phyloP scores from a whole-genome alignment of 148 eudicot genomes.

The Rhododendron ovatum region DNA sequence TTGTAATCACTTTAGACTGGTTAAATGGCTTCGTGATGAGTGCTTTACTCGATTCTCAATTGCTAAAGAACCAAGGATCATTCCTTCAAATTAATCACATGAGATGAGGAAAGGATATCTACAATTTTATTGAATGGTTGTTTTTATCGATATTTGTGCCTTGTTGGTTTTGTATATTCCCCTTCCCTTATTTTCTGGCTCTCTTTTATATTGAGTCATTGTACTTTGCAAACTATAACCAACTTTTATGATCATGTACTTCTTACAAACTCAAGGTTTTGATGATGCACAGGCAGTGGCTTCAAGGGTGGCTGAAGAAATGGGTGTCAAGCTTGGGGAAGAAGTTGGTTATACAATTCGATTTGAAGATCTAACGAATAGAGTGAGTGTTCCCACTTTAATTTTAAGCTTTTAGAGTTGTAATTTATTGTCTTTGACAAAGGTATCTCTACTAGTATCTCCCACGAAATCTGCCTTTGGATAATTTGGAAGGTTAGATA shows the following conservation, averaged over 20 bases:
- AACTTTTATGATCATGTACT: background rate
- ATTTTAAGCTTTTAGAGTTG: background rate
- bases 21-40: background rate
- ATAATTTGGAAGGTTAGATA: background rate
- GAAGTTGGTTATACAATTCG: conserved; percentile 98
- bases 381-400: conserved; percentile 36
- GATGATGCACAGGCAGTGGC: conserved; percentile 65
- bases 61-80: background rate
- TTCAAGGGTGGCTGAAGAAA: conserved; percentile 93
- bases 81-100: background rate
- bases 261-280: conserved; percentile 12
- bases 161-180: background rate
- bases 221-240: background rate
- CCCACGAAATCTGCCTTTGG: background rate
- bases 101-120: background rate
- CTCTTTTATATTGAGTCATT: background rate
- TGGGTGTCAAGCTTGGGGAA: conserved; percentile 95
- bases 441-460: conserved; percentile 3
- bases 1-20: background rate
- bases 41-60: conserved; percentile 6
- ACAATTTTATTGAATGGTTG: background rate
- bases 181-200: background rate
- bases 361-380: conserved; percentile 80
- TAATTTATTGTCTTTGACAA: background rate
- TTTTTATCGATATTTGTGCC: background rate